Base-by-base conservation (phyloP, 306 rosid genomes). In the Inga oerstediana region DNA sequence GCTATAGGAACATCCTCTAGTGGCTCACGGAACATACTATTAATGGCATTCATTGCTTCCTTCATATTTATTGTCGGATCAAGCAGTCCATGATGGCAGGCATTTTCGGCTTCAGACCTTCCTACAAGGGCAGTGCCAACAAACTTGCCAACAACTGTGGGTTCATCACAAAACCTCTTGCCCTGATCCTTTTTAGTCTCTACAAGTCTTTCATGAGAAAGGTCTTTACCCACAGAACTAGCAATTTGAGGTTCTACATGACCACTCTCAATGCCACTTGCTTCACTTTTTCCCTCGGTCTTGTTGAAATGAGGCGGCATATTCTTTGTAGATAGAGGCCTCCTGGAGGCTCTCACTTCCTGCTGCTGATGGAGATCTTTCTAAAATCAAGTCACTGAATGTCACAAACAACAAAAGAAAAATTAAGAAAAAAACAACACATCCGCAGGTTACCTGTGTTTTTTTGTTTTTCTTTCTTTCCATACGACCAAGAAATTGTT, bases 31-130 rank as follows among this genome's bases (percentile, higher is more conserved):
- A 96, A 96, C 99, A 94, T 96, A 84, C 89, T 85, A 81, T 93
- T 91, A 74, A 96, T 94, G 83, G 88, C 97, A 83, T 83, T 88
- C 94, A 92, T 94, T 27, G 97, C 99, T 83, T 96, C 97, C 88
- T 92, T 96, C 98, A 94, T 91, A 80, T 96, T 96, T 87, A 96
- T 84, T 9, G 99, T 93, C 62, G 99, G 99, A 84, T 96, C 99
- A 49, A 94, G 94, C 82, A 94, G 81, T 62, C 99, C 98, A 77
- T 91, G 94, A 81, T 96, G 99, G 78, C 98, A 89, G 52, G 94
- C 97, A 88, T 93, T 88, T 89, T 96, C 99, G 68, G 92, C 91
- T 85, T 82, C 97, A 73, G 97, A 90, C 81, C 86, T 93, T 35
- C 97, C 96, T 51, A 84, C 93, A 81, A 95, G 86, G 80, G 97